Evolutionary conservation across 371 early-diverging fungal species (phyloP), one percentile per base, ranked within the genome.

Genomic region (Dipsacomyces acuminosporus): DNA sequence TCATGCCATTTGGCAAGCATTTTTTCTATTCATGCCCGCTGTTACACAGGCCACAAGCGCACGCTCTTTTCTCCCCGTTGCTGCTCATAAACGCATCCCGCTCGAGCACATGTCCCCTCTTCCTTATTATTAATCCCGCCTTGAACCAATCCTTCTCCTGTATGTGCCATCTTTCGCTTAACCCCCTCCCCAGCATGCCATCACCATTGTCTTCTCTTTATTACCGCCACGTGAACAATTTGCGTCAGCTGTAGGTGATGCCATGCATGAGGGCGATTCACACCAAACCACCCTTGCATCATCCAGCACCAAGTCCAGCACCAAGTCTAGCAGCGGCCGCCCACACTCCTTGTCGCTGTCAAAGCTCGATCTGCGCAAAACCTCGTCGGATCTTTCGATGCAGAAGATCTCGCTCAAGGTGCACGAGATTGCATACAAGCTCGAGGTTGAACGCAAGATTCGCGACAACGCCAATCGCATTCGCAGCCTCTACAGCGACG

Each of bases 391-490:
- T 9, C 80, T 90, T 51, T 89, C 91, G 8, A 78, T 80, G 9
- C 84, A 89, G 42, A 92, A 93, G 67, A 85, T 95, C 14, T 86
- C 90, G 36, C 79, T 87, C 59, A 91, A 90, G 71, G 71, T 94
- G 41, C 83, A 84, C 30, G 91, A 92, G 65, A 75, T 94, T 30
- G 82, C 86, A 40, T 85, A 82, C 64, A 93, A 93, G 66, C 80
- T 93, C 9, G 88, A 92, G 56, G 84, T 94, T 9, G 97, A 95
- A 79, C 84, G 80, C 59, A 89, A 90, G 61, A 80, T 94, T 11
- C 77, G 84, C 42, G 86, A 86, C 24, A 94, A 91, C 34, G 80
- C 81, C 22, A 82, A 82, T 62, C 53, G 77, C 44, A 80, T 87
- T 74, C 61, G 63, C 34, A 49, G 46, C 47, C 47, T 69, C 11